These are phyloP conservation scores for Talaromyces atroroseus DNA, from an alignment of 2,329 filamentous ascomycete genomes.

Conservation along the genomic window DNA sequence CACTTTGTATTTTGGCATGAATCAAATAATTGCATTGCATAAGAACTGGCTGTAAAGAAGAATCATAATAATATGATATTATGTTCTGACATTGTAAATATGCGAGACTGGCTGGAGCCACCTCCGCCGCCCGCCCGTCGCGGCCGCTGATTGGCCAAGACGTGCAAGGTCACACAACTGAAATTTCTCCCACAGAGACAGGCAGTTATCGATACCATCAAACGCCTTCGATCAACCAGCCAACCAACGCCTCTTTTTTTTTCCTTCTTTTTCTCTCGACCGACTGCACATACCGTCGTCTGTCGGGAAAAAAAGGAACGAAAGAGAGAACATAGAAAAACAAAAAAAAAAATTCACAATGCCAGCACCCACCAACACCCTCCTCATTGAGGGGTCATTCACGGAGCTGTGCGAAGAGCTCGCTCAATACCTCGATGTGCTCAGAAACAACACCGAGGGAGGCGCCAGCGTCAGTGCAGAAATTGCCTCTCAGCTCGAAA, in stretches of 20 bases:
- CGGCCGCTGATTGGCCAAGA: slow-evolving; percentile 28
- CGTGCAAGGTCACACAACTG: slow-evolving; percentile 35
- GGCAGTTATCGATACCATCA: slow-evolving; percentile 19
- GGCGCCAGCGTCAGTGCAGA: slow-evolving; percentile 54
- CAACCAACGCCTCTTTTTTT: background rate
- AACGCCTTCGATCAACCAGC: background rate
- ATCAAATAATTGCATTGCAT: no score
- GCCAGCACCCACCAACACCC: slow-evolving; percentile 57
- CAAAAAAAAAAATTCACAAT: slow-evolving; percentile 32
- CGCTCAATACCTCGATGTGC: slow-evolving; percentile 83
- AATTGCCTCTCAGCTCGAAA: slow-evolving; percentile 63
- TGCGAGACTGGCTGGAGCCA: no score
- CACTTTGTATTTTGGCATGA: background rate
- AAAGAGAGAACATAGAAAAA: background rate
- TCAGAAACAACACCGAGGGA: slow-evolving; percentile 57
- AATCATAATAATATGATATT: no score
- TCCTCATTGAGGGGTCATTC: slow-evolving; percentile 83
- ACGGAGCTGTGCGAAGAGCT: slow-evolving; percentile 91
- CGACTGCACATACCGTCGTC: background rate
- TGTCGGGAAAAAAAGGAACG: slow-evolving; percentile 2
- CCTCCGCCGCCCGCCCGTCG: no score
- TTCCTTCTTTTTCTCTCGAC: slow-evolving; percentile 4
- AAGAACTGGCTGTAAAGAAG: no score
- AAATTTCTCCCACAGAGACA: slow-evolving; percentile 31
- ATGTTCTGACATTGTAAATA: no score